Percentiles rank a stretch among this genome's conserved stretches.
Evolutionary conservation across 164 flowering plant genomes (phyloP).

Genomic region (Houttuynia cordata): DNA sequence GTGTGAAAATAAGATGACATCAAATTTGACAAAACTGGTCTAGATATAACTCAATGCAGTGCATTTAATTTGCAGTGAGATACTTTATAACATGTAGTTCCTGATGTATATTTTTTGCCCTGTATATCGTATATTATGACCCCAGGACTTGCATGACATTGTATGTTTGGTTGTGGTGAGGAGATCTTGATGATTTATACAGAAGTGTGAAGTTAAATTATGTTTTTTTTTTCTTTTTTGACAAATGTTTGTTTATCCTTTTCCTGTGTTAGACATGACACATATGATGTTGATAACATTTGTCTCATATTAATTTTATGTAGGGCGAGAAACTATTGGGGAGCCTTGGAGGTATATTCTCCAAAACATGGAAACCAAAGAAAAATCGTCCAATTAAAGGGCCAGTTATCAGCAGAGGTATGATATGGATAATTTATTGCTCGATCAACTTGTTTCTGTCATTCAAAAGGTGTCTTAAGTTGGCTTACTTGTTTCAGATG

Average conservation of each 20-base stretch:
- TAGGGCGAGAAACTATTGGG: conserved; percentile 46
- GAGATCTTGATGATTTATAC: no score
- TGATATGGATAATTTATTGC: neutral
- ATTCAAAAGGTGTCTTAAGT: neutral
- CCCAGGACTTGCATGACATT: no score
- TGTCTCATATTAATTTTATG: neutral
- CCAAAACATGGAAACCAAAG: conserved; percentile 91
- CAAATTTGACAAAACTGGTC: no score
- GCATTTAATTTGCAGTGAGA: no score
- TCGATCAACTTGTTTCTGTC: neutral
- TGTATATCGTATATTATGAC: no score
- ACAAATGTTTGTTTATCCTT: neutral
- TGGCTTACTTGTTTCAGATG: conserved; percentile 27
- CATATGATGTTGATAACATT: neutral
- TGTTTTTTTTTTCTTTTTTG: neutral
- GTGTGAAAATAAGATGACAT: no score
- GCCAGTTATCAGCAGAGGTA: conserved; percentile 49
- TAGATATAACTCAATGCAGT: neutral
- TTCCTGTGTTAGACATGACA: neutral
- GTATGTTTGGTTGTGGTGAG: no score
- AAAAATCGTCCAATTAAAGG: conserved; percentile 56
- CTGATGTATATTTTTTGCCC: no score
- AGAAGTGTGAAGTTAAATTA: no score
- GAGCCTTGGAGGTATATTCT: conserved; percentile 85
- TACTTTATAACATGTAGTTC: no score